Base-by-base conservation (phyloP, 768 basidiomycete species). In the Scleroderma citrinum region DNA sequence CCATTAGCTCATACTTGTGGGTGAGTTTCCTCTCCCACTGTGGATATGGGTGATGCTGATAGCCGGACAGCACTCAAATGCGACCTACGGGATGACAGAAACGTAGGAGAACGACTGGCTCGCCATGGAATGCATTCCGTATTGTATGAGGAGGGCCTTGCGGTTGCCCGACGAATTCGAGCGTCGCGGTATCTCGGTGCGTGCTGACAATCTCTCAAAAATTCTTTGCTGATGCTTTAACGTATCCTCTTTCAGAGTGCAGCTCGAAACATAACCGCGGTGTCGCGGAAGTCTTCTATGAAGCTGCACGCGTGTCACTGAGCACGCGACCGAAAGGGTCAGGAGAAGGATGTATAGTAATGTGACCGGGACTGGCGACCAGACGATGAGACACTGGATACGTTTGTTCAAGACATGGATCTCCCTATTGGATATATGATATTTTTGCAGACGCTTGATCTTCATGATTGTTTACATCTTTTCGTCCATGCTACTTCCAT, bases 211-310 rank as follows among this genome's bases (percentile, higher is more conserved):
- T 37, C 40, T 23, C 16, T 35, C n/a, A 14, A 36, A 3, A 16
- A 26, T 10, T 10, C 8, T 24, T 29, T 26, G 37, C 38, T 29
- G 7, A 31, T 24, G 39, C 37, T 29, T 47, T 23, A 17, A 32
- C 39, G 24, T 40, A 30, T 12, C 29, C 50, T 30, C 14, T 36
- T 32, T 3, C 59, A 96, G 94, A 98, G 74, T 97, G 95, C 63
- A 95, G 92, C 55, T 93, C 95, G 7, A 97, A 97, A 67, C 92
- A 95, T 61, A 94, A 96, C 57, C 81, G 95, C 42, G 95, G 95
- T 4, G 93, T 98, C 11, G 76, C 81, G 24, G 94, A 98, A 63
- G 92, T 94, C 8, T 93, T 98, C 60, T 80, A 88, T 56, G 95
- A 97, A 64, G 88, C 89, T 5, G 91, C 90, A 0, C 81, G 90